These are phyloP conservation scores for Pseudopyricularia javanii DNA, from an alignment of 2,329 filamentous ascomycete species.

Conservation along the genomic window DNA sequence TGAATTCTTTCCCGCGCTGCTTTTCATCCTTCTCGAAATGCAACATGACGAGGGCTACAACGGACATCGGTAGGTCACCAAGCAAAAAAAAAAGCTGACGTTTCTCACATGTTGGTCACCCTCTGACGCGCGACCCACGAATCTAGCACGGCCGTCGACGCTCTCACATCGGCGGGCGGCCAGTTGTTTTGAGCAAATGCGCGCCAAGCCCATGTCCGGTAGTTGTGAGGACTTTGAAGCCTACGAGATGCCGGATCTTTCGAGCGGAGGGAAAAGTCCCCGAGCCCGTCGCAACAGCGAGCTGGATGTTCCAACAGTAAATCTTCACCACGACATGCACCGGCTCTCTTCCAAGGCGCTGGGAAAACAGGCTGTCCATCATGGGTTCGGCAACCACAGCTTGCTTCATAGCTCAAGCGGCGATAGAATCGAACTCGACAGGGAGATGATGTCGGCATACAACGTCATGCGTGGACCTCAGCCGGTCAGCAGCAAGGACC, in stretches of 20 bases:
- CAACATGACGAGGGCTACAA: neutral
- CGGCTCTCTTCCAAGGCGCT: neutral
- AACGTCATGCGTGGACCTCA: conserved; percentile 18
- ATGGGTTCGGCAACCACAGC: neutral
- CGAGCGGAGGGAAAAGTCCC: neutral
- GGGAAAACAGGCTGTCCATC: neutral
- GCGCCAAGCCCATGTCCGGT: neutral
- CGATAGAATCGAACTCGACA: conserved; percentile 4
- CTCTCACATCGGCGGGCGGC: neutral
- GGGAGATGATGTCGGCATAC: conserved; percentile 17
- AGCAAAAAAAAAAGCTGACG: neutral
- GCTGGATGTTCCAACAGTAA: neutral
- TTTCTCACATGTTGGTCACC: neutral
- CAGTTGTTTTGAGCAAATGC: neutral
- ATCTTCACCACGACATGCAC: neutral
- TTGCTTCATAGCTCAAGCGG: neutral
- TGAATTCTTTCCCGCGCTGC: neutral
- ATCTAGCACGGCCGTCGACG: neutral
- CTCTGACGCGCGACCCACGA: neutral
- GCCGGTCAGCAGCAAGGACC: conserved; percentile 9
- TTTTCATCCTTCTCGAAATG: neutral
- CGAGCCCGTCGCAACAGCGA: neutral
- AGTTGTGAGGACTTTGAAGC: neutral
- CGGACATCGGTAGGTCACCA: neutral
- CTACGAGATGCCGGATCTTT: neutral